phyloP scores from a whole-genome alignment of 768 basidiomycete genomes.

The Gloeopeniophorella convolvens region DNA sequence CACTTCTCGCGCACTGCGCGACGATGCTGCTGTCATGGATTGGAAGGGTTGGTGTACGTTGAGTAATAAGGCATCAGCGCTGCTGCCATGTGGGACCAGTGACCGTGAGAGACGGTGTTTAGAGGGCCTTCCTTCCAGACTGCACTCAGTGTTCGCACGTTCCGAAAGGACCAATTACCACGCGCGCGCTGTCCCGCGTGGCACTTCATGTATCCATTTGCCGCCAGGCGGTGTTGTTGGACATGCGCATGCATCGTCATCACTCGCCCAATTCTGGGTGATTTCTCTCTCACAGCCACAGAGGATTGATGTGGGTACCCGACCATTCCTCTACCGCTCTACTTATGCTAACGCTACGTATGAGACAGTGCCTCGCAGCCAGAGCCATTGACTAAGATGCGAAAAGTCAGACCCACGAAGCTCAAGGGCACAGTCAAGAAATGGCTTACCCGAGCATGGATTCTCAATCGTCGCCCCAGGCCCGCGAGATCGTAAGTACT shows the following conservation, averaged over 20 bases:
- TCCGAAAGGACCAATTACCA: too few relatives aligned
- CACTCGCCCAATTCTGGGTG: neutral
- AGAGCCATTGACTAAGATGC: neutral
- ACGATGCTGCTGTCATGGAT: too few relatives aligned
- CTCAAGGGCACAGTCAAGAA: neutral
- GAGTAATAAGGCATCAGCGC: too few relatives aligned
- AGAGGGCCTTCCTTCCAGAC: too few relatives aligned
- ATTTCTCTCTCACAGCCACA: neutral
- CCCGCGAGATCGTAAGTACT: neutral
- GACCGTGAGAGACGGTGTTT: too few relatives aligned
- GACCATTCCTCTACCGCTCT: neutral
- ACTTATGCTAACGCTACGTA: neutral
- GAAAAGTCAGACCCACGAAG: neutral
- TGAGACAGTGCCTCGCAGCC: neutral
- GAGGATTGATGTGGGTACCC: neutral
- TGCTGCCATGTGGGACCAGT: too few relatives aligned
- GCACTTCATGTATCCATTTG: too few relatives aligned
- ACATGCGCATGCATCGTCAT: constrained; percentile 9
- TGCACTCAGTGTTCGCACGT: too few relatives aligned
- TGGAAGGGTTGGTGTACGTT: too few relatives aligned
- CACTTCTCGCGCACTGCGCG: too few relatives aligned
- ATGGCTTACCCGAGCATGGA: neutral
- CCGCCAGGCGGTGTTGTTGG: neutral
- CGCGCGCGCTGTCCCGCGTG: too few relatives aligned
- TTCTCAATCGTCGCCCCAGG: neutral